These are phyloP conservation scores for Cystofilobasidium capitatum DNA, from an alignment of 768 basidiomycete species.

Conservation along the genomic window DNA sequence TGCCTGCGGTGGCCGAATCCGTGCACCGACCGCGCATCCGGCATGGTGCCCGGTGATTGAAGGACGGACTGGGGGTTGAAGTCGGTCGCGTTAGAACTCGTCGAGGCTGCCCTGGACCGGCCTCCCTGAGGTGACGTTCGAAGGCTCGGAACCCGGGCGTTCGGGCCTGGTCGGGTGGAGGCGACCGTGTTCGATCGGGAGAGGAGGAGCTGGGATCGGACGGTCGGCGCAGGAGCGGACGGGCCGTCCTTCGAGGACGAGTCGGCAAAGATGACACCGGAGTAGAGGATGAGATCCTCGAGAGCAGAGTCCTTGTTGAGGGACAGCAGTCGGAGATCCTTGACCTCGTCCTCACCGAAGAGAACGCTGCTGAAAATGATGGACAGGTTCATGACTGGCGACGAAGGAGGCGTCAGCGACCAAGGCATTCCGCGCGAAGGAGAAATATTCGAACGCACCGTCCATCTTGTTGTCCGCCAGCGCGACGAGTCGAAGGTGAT, in stretches of 20 bases:
- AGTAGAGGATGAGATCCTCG: slow-evolving; percentile 23
- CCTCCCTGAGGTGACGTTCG: background rate
- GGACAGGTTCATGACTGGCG: background rate
- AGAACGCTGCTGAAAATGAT: slow-evolving; percentile 26
- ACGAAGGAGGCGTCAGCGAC: background rate
- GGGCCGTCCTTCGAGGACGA: background rate
- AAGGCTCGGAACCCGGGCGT: background rate
- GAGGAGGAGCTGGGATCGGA: background rate
- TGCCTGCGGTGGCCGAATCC: background rate
- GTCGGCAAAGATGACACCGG: slow-evolving; percentile 17
- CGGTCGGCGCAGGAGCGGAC: background rate
- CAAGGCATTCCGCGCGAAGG: background rate
- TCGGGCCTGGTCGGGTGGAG: background rate
- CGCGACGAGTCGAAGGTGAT: slow-evolving; percentile 17
- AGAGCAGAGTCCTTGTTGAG: slow-evolving; percentile 17
- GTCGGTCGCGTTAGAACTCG: slow-evolving; percentile 5
- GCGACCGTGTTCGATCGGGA: slow-evolving; percentile 3
- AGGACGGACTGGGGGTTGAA: background rate
- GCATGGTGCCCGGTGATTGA: background rate
- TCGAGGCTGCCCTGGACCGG: background rate
- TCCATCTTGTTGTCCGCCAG: slow-evolving; percentile 22
- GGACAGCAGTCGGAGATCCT: slow-evolving; percentile 14
- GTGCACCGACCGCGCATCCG: background rate
- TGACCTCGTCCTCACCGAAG: slow-evolving; percentile 25
- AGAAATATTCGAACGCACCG: background rate